These are phyloP conservation scores for Candida mattraensis DNA, from an alignment of 805 yeast species.

Conservation along the genomic window DNA sequence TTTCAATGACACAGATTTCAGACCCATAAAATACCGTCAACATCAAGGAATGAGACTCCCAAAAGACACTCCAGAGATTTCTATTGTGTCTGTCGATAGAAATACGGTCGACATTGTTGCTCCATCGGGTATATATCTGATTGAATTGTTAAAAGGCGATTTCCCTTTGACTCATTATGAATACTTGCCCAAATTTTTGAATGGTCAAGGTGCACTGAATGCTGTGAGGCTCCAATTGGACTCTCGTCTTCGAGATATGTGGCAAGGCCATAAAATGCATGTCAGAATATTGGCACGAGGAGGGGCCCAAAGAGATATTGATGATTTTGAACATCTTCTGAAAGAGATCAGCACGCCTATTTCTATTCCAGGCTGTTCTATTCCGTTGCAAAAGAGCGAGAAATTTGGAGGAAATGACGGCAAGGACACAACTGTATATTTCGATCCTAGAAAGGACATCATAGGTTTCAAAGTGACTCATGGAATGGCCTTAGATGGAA, in stretches of 20 bases:
- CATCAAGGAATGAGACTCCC: slow-evolving; percentile 34
- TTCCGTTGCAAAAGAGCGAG: slow-evolving; percentile 22
- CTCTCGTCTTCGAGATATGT: slow-evolving; percentile 12
- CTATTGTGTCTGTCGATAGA: slow-evolving; percentile 45
- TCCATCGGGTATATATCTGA: slow-evolving; percentile 65
- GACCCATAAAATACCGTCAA: slow-evolving; percentile 30
- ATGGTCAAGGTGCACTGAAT: slow-evolving; percentile 51
- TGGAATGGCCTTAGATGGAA: slow-evolving; percentile 82
- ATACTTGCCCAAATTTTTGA: slow-evolving; percentile 53
- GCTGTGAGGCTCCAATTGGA: slow-evolving; percentile 2
- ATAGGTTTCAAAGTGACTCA: slow-evolving; percentile 62
- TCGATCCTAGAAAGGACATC: slow-evolving; percentile 30
- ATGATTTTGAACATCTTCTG: slow-evolving; percentile 43
- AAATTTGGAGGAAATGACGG: slow-evolving; percentile 26
- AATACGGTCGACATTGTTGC: slow-evolving; percentile 50
- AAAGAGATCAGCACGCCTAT: slow-evolving; percentile 19
- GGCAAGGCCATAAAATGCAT: slow-evolving; percentile 40
- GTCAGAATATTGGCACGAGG: slow-evolving; percentile 60
- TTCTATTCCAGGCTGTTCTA: slow-evolving; percentile 16
- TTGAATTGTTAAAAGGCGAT: slow-evolving; percentile 69
- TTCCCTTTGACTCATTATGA: slow-evolving; percentile 59
- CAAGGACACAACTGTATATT: slow-evolving; percentile 12
- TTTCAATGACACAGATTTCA: slow-evolving; percentile 41
- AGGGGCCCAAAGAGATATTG: slow-evolving; percentile 55
- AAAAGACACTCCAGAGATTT: slow-evolving; percentile 40